Conservation (phyloP, 2,329 filamentous ascomycete genomes). For the Raffaelea ambrosiae region DNA sequence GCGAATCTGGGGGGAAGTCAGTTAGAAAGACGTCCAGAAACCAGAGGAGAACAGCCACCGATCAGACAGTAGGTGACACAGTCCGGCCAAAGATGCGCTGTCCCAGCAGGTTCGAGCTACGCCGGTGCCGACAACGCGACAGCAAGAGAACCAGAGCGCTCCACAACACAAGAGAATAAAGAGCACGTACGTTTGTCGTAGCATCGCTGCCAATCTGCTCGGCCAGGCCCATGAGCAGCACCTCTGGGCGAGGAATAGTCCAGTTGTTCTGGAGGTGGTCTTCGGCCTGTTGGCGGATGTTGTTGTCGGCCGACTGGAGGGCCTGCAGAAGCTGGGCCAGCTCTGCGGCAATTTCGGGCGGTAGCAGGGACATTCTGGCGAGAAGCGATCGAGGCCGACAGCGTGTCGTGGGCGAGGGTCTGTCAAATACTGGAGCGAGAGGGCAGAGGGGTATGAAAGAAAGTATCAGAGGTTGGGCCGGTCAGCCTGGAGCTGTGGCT, state of each 20-base stretch:
- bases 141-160: background rate
- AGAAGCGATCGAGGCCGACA: no score
- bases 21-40: background rate
- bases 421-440: constrained; percentile 1
- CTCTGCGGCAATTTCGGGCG: constrained; percentile 74
- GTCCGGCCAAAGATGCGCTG: no score
- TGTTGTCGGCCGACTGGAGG: constrained; percentile 84
- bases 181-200: constrained; percentile 55
- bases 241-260: constrained; percentile 71
- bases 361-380: constrained; percentile 69
- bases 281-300: constrained; percentile 75
- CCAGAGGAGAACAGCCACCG: background rate
- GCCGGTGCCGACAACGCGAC: background rate
- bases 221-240: constrained; percentile 85
- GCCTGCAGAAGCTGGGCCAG: constrained; percentile 80
- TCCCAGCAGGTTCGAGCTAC: no score
- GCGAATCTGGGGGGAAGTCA: constrained; percentile 52
- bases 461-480: background rate
- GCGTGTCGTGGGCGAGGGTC: background rate
- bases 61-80: background rate
- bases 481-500: constrained; percentile 3
- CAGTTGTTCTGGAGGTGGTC: constrained; percentile 87
- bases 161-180: background rate
- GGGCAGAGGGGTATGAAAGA: background rate
- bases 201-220: constrained; percentile 81